Evolutionary conservation across 257 asterid species (phyloP).

Genomic region (Plantago elongata): DNA sequence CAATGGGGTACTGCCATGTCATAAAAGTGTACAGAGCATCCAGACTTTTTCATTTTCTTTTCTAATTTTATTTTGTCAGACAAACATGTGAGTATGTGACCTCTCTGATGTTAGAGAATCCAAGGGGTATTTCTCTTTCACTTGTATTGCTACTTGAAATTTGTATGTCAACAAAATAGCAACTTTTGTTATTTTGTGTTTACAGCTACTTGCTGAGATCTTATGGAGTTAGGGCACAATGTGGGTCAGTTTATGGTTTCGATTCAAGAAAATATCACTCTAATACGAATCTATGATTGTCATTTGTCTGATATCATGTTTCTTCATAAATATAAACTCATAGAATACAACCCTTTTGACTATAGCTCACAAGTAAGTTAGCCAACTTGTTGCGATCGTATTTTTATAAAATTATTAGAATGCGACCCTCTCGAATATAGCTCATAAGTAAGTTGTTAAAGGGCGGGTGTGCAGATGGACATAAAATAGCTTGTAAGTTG

Average conservation of each 20-base stretch:
- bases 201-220: neutral
- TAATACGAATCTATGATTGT: too few species aligned
- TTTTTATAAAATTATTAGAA: too few species aligned
- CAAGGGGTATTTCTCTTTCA: constrained; percentile 15
- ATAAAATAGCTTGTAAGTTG: neutral
- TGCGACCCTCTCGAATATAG: too few species aligned
- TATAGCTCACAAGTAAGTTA: neutral
- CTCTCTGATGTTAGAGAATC: constrained; percentile 28
- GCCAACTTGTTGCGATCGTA: too few species aligned
- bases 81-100: constrained; percentile 42
- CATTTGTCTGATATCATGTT: too few species aligned
- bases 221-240: too few species aligned
- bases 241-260: too few species aligned
- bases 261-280: too few species aligned
- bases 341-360: too few species aligned
- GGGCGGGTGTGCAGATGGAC: neutral
- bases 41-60: constrained; percentile 4
- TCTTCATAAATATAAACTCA: too few species aligned
- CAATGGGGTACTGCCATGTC: constrained; percentile 31
- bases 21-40: constrained; percentile 19
- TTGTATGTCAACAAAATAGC: neutral
- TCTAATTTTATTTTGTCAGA: constrained; percentile 31
- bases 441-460: neutral
- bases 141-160: neutral
- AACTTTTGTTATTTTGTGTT: neutral